phyloP scores from a whole-genome alignment of 352 stramenopile species.

The Globisporangium megalacanthum region DNA sequence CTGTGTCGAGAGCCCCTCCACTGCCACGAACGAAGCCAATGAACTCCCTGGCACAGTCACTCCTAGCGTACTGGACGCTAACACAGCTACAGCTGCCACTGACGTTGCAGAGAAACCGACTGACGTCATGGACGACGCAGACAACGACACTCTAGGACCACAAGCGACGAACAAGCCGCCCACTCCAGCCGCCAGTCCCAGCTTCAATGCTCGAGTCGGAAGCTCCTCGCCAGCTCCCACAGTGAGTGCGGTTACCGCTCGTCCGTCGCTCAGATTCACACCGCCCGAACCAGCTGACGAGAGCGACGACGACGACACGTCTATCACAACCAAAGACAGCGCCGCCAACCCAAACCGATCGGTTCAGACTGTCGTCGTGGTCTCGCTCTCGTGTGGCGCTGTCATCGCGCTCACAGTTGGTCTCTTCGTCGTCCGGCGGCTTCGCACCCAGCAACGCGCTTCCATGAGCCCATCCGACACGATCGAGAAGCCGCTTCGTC shows the following conservation, averaged over 20 bases:
- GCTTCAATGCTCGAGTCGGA: background rate
- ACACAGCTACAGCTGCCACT: background rate
- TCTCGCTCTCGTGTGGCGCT: constrained; percentile 14
- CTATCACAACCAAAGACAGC: background rate
- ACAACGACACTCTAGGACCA: background rate
- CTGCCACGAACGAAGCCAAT: constrained; percentile 1
- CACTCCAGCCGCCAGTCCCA: background rate
- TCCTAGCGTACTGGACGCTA: background rate
- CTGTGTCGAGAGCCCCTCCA: constrained; percentile 11
- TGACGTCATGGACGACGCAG: background rate
- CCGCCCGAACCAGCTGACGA: background rate
- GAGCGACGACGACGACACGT: constrained; percentile 9
- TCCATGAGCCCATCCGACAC: constrained; percentile 2
- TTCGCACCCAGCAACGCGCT: constrained; percentile 1
- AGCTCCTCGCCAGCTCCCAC: background rate
- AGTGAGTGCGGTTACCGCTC: background rate
- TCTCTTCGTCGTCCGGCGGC: constrained; percentile 8
- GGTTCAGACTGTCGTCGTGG: constrained; percentile 2
- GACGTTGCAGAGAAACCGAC: background rate
- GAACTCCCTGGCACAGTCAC: background rate
- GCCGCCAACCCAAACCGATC: background rate
- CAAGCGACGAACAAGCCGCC: background rate
- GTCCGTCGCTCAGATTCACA: background rate
- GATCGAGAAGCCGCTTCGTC: constrained; percentile 7
- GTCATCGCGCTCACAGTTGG: constrained; percentile 8